Percentiles rank a stretch among this genome's conserved stretches.
phyloP scores from a whole-genome alignment of 257 asterid genomes.

The Rubia yunnanensis region DNA sequence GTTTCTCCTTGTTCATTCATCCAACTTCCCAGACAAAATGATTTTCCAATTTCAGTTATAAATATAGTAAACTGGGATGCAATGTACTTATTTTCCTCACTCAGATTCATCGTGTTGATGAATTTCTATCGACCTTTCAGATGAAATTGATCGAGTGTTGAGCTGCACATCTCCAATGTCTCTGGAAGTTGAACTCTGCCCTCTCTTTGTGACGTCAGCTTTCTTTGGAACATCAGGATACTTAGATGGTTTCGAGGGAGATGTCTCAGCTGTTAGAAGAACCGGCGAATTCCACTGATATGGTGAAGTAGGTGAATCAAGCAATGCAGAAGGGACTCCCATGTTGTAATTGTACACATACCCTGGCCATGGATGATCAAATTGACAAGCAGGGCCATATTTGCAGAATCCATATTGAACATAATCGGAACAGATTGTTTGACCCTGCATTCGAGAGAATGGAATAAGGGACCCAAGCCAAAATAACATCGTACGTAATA shows the following conservation, averaged over 20 bases:
- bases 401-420: constrained; percentile 48
- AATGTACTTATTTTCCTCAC: constrained; percentile 3
- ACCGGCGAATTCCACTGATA: constrained; percentile 12
- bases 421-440: constrained; percentile 40
- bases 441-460: constrained; percentile 39
- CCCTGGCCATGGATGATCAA: constrained; percentile 56
- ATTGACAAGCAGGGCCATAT: constrained; percentile 53
- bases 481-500: not conserved
- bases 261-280: not conserved
- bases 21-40: not conserved
- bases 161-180: not conserved
- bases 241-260: constrained; percentile 10
- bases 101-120: constrained; percentile 4
- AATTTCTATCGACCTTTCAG: not conserved
- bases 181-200: not conserved
- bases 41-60: not conserved
- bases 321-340: constrained; percentile 7
- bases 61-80: not conserved
- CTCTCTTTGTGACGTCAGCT: constrained; percentile 1
- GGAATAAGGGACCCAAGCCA: not conserved
- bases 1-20: not conserved
- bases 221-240: not conserved
- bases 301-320: constrained; percentile 5
- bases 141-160: not conserved
- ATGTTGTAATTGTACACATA: constrained; percentile 30